Conservation (phyloP, 177 flowering plant genomes). For the Tripterygium wilfordii region DNA sequence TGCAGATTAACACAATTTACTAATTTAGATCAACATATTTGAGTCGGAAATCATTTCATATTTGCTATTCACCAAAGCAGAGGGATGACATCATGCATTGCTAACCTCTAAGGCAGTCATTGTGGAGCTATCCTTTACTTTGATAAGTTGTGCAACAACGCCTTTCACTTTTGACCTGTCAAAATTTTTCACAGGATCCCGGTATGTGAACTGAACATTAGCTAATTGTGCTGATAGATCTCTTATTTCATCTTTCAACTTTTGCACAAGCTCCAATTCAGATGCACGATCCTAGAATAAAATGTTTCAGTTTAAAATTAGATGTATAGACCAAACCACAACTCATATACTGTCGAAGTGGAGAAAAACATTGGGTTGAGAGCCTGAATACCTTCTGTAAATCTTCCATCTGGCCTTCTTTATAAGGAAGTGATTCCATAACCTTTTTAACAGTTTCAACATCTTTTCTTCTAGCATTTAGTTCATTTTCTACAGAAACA, state of each 20-base stretch:
- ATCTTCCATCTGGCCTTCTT: conserved; percentile 81
- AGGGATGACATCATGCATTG: background rate
- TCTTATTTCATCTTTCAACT: conserved; percentile 66
- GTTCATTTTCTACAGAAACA: conserved; percentile 67
- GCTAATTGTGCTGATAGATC: conserved; percentile 59
- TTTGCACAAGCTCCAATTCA: conserved; percentile 66
- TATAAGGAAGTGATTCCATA: conserved; percentile 58
- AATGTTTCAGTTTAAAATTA: background rate
- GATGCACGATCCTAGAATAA: conserved; percentile 68
- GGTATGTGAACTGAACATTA: conserved; percentile 72
- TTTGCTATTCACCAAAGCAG: no score
- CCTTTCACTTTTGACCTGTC: conserved; percentile 95
- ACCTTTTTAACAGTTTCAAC: conserved; percentile 49
- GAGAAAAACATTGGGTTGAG: background rate
- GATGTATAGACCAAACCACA: background rate
- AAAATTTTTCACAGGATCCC: conserved; percentile 73
- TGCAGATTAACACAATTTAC: conserved; percentile 19
- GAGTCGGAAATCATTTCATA: no score
- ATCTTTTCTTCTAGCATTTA: conserved; percentile 48
- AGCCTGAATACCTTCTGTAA: conserved; percentile 58
- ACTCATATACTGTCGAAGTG: background rate
- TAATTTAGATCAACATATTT: no score
- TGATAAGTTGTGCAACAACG: conserved; percentile 87
- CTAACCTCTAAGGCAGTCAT: conserved; percentile 90
- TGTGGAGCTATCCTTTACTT: conserved; percentile 81